Base-by-base conservation (phyloP, 495 filamentous ascomycete genomes). In the Podospora pseudocomata region DNA sequence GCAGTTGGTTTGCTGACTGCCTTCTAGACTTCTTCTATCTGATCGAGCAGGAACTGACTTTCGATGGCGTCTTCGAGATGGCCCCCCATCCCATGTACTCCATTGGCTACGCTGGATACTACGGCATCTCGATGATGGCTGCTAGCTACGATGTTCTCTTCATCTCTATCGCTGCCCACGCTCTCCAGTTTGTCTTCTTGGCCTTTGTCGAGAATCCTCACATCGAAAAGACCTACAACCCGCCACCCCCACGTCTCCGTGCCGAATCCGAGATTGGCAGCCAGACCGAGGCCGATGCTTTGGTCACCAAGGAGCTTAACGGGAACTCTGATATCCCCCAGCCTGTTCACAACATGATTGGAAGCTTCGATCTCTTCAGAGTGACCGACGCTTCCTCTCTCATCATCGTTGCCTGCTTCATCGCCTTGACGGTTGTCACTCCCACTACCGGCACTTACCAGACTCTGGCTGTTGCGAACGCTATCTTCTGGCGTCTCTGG, bases 1-100 rank as follows among this genome's bases (percentile, higher is more conserved):
- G 2, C 5, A 19, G 23, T 18, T 26, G n/a, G 26, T 13, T 9
- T 56, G 7, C 30, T 23, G 34, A 64, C 74, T 74, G 55, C 74
- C 69, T 3, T 20, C 15, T 16, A 64, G 95, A 99, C 75, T 99
- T 98, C 81, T 99, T 99, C 84, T 99, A 92, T 81, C 89, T 99
- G 77, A 92, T 98, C 75, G 96, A 99, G 77, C 93, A 97, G 76
- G 92, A 97, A 76, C 84, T 99, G 74, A 97, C 95, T 39, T 98
- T 99, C 71, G 96, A 99, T 75, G 96, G 96, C 60, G 94, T 98
- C 65, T 99, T 97, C 76, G 95, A 99, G 80, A 96, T 99, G 91
- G 95, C 96, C 59, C 95, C 95, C 27, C 95, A 99, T 78, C 95
- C 95, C 55, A 99, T 99, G 95, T 99, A 99, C 82, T 96, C 94